Evolutionary conservation across 2,329 filamentous ascomycete species (phyloP).

Genomic region (Scytalidium lignicola): DNA sequence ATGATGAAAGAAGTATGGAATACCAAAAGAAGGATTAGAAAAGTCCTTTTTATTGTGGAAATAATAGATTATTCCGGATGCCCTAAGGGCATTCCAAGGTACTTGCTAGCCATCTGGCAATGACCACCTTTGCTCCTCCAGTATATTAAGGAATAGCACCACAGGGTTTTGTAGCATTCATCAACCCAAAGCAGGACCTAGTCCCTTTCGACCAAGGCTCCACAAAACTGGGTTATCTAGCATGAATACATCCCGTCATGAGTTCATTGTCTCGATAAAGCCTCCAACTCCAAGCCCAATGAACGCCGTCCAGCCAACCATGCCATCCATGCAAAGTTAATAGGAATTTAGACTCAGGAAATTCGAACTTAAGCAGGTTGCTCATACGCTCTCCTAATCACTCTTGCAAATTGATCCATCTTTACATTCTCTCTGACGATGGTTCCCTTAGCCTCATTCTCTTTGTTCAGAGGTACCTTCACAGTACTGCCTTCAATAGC

Average conservation of each 20-base stretch:
- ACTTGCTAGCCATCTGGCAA: no score
- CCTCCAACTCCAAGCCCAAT: slow-evolving; percentile 1
- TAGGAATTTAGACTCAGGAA: neutral
- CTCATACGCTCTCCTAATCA: slow-evolving; percentile 82
- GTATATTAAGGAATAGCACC: no score
- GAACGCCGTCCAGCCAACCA: slow-evolving; percentile 2
- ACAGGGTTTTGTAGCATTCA: neutral
- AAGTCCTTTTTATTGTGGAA: no score
- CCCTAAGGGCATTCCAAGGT: no score
- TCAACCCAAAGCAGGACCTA: neutral
- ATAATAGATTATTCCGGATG: no score
- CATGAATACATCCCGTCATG: neutral
- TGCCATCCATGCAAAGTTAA: slow-evolving; percentile 3
- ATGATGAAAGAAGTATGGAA: neutral
- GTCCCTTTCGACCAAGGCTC: neutral
- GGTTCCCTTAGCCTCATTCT: slow-evolving; percentile 95
- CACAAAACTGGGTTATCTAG: neutral
- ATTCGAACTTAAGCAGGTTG: slow-evolving; percentile 53
- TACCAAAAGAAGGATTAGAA: neutral
- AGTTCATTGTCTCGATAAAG: neutral
- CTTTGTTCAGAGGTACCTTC: slow-evolving; percentile 83
- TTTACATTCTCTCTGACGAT: slow-evolving; percentile 94
- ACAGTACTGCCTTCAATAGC: slow-evolving; percentile 61
- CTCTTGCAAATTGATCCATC: slow-evolving; percentile 76
- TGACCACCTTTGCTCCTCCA: no score